These are phyloP conservation scores for Vitis hybrid DNA, from an alignment of 177 flowering plant genomes.

Conservation along the genomic window DNA sequence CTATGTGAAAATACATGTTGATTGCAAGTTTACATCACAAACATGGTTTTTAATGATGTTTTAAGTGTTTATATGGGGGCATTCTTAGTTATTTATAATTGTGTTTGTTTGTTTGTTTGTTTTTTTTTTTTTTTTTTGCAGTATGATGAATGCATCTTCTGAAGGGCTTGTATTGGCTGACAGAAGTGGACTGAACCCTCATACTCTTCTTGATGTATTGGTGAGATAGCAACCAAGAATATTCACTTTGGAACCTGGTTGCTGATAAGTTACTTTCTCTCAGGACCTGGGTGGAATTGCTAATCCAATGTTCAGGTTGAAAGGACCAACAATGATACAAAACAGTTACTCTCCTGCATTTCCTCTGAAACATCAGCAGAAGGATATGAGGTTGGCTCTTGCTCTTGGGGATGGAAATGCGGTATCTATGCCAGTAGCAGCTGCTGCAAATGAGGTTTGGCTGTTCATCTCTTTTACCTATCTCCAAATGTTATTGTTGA, in stretches of 20 bases:
- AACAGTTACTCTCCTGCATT: constrained; percentile 75
- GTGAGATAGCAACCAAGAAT: constrained; percentile 38
- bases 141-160: constrained; percentile 94
- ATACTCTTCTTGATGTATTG: constrained; percentile 79
- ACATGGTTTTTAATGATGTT: not conserved
- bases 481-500: not conserved
- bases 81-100: not conserved
- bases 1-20: not conserved
- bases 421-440: constrained; percentile 91
- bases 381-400: constrained; percentile 96
- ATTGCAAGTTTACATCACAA: not conserved
- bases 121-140: constrained; percentile 26
- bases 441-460: constrained; percentile 91
- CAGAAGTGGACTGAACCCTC: constrained; percentile 71
- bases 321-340: constrained; percentile 84
- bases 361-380: constrained; percentile 97
- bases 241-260: not conserved
- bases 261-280: constrained; percentile 8
- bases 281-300: constrained; percentile 87
- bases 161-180: constrained; percentile 89
- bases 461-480: constrained; percentile 10
- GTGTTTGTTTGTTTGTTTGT: constrained; percentile 1
- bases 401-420: constrained; percentile 94
- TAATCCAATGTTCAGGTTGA: constrained; percentile 80
- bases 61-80: not conserved